Conservation (phyloP, 2,329 filamentous ascomycete genomes). For the Nemania bipapillata region DNA sequence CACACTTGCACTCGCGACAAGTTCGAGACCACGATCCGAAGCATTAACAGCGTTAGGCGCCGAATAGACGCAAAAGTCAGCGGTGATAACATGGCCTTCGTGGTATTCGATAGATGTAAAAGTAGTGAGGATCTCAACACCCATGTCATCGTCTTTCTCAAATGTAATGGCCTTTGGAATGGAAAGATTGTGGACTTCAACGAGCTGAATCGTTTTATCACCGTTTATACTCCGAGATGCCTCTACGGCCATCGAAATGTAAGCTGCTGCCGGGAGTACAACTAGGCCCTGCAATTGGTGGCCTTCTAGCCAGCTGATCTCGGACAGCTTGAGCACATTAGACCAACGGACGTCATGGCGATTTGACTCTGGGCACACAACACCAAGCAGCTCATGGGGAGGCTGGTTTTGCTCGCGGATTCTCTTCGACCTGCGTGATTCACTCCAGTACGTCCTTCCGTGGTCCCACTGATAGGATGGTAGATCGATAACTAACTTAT, state of each 20-base stretch:
- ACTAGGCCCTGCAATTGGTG: slow-evolving; percentile 42
- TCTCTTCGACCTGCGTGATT: slow-evolving; percentile 31
- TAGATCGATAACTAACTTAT: slow-evolving; percentile 23
- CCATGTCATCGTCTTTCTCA: slow-evolving; percentile 19
- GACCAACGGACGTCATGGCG: slow-evolving; percentile 31
- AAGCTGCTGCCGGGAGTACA: slow-evolving; percentile 43
- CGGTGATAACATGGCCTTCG: background rate
- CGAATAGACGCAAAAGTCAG: slow-evolving; percentile 25
- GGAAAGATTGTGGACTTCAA: slow-evolving; percentile 40
- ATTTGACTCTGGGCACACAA: slow-evolving; percentile 8
- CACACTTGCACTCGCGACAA: slow-evolving; percentile 26
- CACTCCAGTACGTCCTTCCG: slow-evolving; percentile 27
- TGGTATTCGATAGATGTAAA: slow-evolving; percentile 13
- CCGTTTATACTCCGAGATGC: slow-evolving; percentile 27
- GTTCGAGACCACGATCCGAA: slow-evolving; percentile 26
- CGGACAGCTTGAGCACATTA: slow-evolving; percentile 37
- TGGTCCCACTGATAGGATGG: slow-evolving; percentile 42
- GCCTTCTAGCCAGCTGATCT: slow-evolving; percentile 37
- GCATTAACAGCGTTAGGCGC: background rate
- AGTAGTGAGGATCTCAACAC: slow-evolving; percentile 33
- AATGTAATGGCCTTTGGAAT: slow-evolving; percentile 38
- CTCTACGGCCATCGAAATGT: slow-evolving; percentile 40
- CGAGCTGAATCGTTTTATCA: slow-evolving; percentile 2
- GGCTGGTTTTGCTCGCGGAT: background rate
- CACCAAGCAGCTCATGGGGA: slow-evolving; percentile 33